Conservation (phyloP, 495 filamentous ascomycete species). For the Sphaerosporella brunnea region DNA sequence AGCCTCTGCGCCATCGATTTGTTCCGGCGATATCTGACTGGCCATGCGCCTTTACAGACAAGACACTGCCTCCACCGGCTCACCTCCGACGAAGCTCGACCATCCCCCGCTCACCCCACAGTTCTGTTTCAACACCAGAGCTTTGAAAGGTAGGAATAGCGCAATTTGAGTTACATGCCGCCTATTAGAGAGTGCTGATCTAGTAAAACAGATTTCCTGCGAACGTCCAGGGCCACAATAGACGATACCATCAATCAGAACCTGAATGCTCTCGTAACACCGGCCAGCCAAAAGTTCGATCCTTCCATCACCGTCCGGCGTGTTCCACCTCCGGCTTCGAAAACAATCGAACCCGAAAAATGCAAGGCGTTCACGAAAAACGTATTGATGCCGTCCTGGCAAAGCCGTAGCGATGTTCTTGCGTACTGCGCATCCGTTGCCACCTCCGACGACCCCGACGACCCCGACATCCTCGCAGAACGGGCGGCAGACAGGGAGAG, state of each 20-base stretch:
- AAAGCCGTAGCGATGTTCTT: slow-evolving; percentile 64
- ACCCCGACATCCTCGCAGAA: slow-evolving; percentile 50
- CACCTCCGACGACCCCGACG: slow-evolving; percentile 68
- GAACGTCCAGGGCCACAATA: slow-evolving; percentile 62
- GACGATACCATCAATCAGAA: slow-evolving; percentile 90
- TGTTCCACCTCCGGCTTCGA: slow-evolving; percentile 29
- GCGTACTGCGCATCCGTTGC: slow-evolving; percentile 83
- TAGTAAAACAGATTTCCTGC: slow-evolving; percentile 64
- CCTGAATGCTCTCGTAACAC: slow-evolving; percentile 74
- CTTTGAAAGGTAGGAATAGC: slow-evolving; percentile 50
- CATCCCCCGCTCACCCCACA: slow-evolving; percentile 58
- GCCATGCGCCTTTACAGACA: too few species aligned
- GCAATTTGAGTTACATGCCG: slow-evolving; percentile 1
- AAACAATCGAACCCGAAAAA: slow-evolving; percentile 37
- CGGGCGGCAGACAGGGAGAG: slow-evolving; percentile 51
- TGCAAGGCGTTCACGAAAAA: slow-evolving; percentile 60
- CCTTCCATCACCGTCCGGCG: slow-evolving; percentile 50
- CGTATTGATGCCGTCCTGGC: slow-evolving; percentile 79
- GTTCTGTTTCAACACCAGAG: slow-evolving; percentile 80
- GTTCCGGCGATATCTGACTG: too few species aligned
- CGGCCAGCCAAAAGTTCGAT: slow-evolving; percentile 53
- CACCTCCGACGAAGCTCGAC: slow-evolving; percentile 3
- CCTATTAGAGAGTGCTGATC: slow-evolving; percentile 3
- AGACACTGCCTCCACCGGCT: too few species aligned
- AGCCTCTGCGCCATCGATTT: too few species aligned